These are phyloP conservation scores for Tremellales sp. DNA, from an alignment of 1,284 basidiomycete species.

Conservation along the genomic window DNA sequence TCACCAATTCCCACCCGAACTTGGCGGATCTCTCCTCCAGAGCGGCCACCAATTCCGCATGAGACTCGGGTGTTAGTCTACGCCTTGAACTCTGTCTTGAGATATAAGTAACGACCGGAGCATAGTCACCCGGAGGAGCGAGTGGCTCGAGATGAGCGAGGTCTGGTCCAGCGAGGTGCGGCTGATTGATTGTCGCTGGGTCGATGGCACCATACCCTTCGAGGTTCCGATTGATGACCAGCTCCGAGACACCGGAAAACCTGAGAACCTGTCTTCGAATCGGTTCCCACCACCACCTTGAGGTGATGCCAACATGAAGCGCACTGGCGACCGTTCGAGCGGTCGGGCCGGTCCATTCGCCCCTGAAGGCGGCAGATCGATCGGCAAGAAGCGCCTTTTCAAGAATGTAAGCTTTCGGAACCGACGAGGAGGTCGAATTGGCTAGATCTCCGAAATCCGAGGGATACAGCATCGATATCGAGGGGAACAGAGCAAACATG, in stretches of 20 bases:
- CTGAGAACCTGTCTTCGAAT: slow-evolving; percentile 59
- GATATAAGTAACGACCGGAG: slow-evolving; percentile 69
- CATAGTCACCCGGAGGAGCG: slow-evolving; percentile 31
- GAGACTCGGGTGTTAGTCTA: slow-evolving; percentile 59
- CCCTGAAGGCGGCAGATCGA: slow-evolving; percentile 68
- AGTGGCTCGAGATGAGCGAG: slow-evolving; percentile 23
- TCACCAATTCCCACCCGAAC: slow-evolving; percentile 61
- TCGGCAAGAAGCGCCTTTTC: slow-evolving; percentile 59
- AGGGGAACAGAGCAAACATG: slow-evolving; percentile 45
- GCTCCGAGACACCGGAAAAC: slow-evolving; percentile 57
- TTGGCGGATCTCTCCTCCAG: slow-evolving; percentile 56
- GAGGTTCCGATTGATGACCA: slow-evolving; percentile 41
- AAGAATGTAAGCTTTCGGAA: slow-evolving; percentile 48
- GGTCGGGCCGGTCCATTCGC: slow-evolving; percentile 59
- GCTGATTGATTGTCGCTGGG: slow-evolving; percentile 31
- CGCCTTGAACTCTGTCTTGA: slow-evolving; percentile 61
- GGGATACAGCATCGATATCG: slow-evolving; percentile 59
- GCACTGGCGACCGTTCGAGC: slow-evolving; percentile 59
- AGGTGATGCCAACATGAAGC: slow-evolving; percentile 47
- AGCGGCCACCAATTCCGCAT: slow-evolving; percentile 57
- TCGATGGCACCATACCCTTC: slow-evolving; percentile 46
- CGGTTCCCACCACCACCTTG: slow-evolving; percentile 66
- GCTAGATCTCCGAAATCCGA: slow-evolving; percentile 62
- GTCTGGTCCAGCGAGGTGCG: slow-evolving; percentile 39
- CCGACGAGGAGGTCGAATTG: slow-evolving; percentile 40